These are phyloP conservation scores for Trametes sp. DNA, from an alignment of 1,284 basidiomycete genomes.

Conservation along the genomic window DNA sequence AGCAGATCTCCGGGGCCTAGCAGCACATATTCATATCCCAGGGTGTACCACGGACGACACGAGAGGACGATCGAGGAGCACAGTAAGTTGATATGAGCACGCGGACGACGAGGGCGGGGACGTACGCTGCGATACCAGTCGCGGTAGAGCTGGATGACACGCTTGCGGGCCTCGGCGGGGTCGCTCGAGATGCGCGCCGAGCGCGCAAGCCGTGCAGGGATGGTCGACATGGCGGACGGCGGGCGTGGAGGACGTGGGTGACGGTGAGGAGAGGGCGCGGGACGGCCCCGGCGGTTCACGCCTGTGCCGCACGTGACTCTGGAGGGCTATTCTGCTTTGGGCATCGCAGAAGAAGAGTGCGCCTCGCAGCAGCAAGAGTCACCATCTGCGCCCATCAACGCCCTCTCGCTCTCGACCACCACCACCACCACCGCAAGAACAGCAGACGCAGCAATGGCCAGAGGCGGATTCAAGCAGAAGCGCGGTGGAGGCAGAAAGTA, in stretches of 20 bases:
- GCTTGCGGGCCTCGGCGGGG: conserved; percentile 73
- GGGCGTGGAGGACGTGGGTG: conserved; percentile 6
- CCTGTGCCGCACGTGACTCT: conserved; percentile 22
- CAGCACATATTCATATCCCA: neutral
- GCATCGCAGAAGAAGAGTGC: neutral
- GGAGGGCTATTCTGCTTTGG: conserved; percentile 1
- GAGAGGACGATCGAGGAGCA: neutral
- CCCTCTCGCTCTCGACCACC: conserved; percentile 5
- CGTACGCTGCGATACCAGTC: conserved; percentile 92
- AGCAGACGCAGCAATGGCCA: conserved; percentile 32
- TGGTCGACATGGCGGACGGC: conserved; percentile 77
- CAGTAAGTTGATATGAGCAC: neutral
- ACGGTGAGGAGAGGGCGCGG: conserved; percentile 9
- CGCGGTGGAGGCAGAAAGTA: conserved; percentile 82
- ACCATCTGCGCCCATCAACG: conserved; percentile 14
- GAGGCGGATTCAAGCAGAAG: conserved; percentile 82
- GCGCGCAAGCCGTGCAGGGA: conserved; percentile 89
- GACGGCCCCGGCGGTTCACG: conserved; percentile 15
- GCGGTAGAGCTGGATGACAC: conserved; percentile 86
- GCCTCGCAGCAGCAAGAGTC: neutral
- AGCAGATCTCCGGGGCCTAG: conserved; percentile 90
- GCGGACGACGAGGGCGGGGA: conserved; percentile 17
- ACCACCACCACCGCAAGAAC: neutral
- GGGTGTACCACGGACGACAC: neutral
- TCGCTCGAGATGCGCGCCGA: conserved; percentile 66